Base-by-base conservation (phyloP, 179 eudicot genomes). In the Carnegiea gigantea region DNA sequence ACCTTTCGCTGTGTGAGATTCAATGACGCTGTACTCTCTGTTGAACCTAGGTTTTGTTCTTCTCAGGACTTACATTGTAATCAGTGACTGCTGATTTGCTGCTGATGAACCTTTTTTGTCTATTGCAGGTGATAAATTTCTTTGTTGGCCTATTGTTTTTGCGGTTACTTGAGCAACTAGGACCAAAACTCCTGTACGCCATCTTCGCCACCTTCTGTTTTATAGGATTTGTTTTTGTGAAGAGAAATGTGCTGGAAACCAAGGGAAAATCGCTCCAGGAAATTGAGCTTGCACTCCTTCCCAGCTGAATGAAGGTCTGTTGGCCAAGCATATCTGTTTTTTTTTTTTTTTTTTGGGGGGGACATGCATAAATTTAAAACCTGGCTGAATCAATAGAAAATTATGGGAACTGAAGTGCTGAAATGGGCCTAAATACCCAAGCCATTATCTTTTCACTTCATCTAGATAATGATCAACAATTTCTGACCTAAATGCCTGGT, bases 241-340 rank as follows among this genome's bases (percentile, higher is more conserved):
- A 90, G 89, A 91, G 73, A 78, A 91, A 92, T 85, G 91, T 95
- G 78, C 71, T 95, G 84, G 98, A 95, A 90, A 95, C 98, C 53
- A 95, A 95, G 82, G 98, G 98, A 71, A 95, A 91, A 86, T 81
- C 98, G 28, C 90, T 95, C 75, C 98, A 95, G 77, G 98, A 95
- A 86, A 95, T 95, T 70, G 98, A 95, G 86, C 86, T 95, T 77
- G 95, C 95, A n/a, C 93, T 93, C 78, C 89, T 91, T 15, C 90
- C 91, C 94, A 23, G 82, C 84, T 73, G 68, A 83, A 76, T 90
- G 85, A 89, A 86, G 91, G 92, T 90, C 82, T 64, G 83, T 68
- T 62, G 46, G 54, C 51, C 14, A 17, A 68, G 57, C 15, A 36
- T n/a, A 12, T 11, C 9, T 36, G 12, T 72, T 20, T 3, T 59